Evolutionary conservation across 352 stramenopile genomes (phyloP), one percentile per base, ranked within the genome.

Genomic region (Pythium aristosporum): DNA sequence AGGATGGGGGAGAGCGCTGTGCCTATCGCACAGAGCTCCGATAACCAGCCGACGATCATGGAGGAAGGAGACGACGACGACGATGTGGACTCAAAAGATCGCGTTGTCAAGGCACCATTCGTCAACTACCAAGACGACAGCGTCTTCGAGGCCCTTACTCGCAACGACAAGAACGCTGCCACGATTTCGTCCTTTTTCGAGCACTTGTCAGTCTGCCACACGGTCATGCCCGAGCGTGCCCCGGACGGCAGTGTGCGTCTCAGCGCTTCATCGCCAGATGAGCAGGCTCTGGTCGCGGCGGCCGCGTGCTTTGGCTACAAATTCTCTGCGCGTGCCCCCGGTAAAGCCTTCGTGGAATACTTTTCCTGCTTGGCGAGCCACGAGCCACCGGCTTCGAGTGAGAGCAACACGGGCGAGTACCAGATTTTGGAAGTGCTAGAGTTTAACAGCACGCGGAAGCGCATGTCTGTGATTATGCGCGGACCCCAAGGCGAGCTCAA

Each of bases 151-250:
- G 65, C 65, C 5, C 25, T 63, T 72, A 73, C 4, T 20, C 85
- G 21, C 18, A 69, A 10, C 61, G 79, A 65, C 76, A 76, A 54
- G 69, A 79, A 91, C n/a, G 75, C 79, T 2, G 69, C 76, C 16
- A 59, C 58, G 34, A 92, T 97, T 46, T 49, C 55, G 0, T 46
- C 66, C 1, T 97, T 98, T 63, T 97, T 91, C 37, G 87, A 96
- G 49, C 84, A 96, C 69, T 66, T 98, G 30, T 71, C 89, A 5
- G 77, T 98, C 13, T 98, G 94, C 71, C 95, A 99, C 76, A 99
- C 97, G 6, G 97, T 99, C 34, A 98, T 99, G 71, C 96, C 98
- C 0, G 97, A 99, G 73, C 93, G 89, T 13, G 87, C 97, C 34
- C 56, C 94, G 0, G 94, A 97, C 48, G 88, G 86, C 5, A 85